Evolutionary conservation across 78 protist genomes (phyloP).

Genomic region (Corallochytrium limacisporum): DNA sequence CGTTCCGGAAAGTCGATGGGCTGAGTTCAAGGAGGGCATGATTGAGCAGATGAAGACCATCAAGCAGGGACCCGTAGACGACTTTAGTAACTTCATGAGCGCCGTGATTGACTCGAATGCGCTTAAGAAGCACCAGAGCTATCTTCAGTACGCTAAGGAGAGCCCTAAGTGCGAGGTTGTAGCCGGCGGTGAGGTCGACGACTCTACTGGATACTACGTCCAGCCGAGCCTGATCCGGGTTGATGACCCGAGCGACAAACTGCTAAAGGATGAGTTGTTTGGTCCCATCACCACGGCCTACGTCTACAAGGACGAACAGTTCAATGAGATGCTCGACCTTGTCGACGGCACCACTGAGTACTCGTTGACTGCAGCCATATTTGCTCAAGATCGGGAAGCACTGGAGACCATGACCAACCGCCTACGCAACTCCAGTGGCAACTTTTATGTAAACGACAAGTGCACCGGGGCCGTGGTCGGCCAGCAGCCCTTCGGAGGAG

Average conservation of each 20-base stretch:
- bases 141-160: slow-evolving; percentile 67
- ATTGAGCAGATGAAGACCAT: slow-evolving; percentile 4
- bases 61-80: slow-evolving; percentile 62
- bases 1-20: slow-evolving; percentile 59
- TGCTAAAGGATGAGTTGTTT: slow-evolving; percentile 79
- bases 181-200: slow-evolving; percentile 47
- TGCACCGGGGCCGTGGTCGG: slow-evolving; percentile 92
- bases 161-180: slow-evolving; percentile 40
- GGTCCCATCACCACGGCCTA: slow-evolving; percentile 84
- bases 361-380: slow-evolving; percentile 75
- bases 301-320: slow-evolving; percentile 50
- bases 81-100: slow-evolving; percentile 39
- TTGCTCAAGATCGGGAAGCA: slow-evolving; percentile 34
- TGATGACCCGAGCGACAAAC: slow-evolving; percentile 43
- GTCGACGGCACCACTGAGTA: slow-evolving; percentile 59
- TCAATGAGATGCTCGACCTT: slow-evolving; percentile 4
- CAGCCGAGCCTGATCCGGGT: slow-evolving; percentile 73
- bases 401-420: no score
- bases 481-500: slow-evolving; percentile 71
- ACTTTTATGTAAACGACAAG: slow-evolving; percentile 88
- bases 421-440: slow-evolving; percentile 68
- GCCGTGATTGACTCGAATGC: slow-evolving; percentile 80
- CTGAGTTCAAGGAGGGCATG: slow-evolving; percentile 14
- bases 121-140: slow-evolving; percentile 46
- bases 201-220: slow-evolving; percentile 64